Evolutionary conservation across 2,329 filamentous ascomycete genomes (phyloP).

Genomic region (Penicillium capsulatum): DNA sequence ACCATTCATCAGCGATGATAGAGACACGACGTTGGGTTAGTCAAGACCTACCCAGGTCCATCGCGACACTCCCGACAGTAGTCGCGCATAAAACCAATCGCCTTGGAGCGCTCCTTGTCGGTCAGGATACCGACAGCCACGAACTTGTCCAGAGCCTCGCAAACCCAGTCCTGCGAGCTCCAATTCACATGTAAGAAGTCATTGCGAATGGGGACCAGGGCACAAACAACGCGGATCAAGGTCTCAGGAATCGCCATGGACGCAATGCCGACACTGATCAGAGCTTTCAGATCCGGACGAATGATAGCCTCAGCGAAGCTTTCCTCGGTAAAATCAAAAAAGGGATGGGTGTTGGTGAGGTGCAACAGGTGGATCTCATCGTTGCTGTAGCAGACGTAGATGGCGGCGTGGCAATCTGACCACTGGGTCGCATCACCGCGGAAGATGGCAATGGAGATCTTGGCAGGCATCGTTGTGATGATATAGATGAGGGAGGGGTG

Average conservation of each 20-base stretch:
- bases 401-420: constrained; percentile 29
- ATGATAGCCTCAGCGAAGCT: constrained; percentile 4
- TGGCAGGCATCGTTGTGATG: constrained; percentile 19
- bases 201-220: constrained; percentile 23
- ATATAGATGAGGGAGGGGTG: no score
- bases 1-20: no score
- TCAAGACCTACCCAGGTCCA: constrained; percentile 12
- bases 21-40: no score
- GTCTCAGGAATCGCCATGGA: constrained; percentile 8
- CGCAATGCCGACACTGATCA: constrained; percentile 17
- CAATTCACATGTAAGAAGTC: constrained; percentile 24
- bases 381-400: constrained; percentile 22
- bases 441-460: constrained; percentile 25
- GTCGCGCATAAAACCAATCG: constrained; percentile 28
- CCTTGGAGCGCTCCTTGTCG: constrained; percentile 13
- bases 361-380: constrained; percentile 21
- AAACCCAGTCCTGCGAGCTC: constrained; percentile 35
- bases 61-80: constrained; percentile 26
- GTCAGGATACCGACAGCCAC: constrained; percentile 22
- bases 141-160: constrained; percentile 24
- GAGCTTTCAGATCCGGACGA: constrained; percentile 8
- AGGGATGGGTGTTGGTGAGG: constrained; percentile 24
- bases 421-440: constrained; percentile 29
- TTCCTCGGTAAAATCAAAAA: constrained; percentile 22
- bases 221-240: constrained; percentile 18